Conservation (phyloP, 163 green algal genomes). For the Chlorella variabilis region DNA sequence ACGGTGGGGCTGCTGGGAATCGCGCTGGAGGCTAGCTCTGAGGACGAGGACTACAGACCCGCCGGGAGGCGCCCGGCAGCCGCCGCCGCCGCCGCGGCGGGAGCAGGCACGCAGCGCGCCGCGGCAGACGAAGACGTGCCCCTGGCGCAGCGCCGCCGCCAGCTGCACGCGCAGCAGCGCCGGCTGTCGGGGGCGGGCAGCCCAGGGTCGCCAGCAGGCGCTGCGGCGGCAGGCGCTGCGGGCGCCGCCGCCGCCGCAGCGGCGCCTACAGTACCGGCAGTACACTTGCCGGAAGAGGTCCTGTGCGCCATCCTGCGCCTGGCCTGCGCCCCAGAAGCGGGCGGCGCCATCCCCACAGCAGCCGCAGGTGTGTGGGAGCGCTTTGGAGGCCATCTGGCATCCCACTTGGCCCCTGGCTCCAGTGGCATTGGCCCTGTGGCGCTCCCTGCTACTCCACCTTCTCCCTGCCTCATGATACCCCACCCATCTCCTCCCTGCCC, state of each 20-base stretch:
- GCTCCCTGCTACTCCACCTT: not conserved
- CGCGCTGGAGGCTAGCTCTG: not conserved
- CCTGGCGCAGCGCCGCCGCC: constrained; percentile 25
- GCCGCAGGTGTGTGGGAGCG: constrained; percentile 19
- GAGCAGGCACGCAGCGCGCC: not conserved
- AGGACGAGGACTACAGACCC: constrained; percentile 38
- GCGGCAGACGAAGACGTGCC: constrained; percentile 22
- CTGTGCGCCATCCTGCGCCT: constrained; percentile 17
- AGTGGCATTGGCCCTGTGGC: no score
- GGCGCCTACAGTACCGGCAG: no score
- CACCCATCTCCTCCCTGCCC: not conserved
- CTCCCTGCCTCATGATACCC: not conserved
- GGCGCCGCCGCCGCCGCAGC: not conserved
- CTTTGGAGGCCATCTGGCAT: no score
- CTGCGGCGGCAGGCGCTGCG: not conserved
- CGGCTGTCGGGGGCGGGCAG: not conserved
- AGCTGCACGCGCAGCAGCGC: constrained; percentile 1
- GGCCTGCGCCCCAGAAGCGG: not conserved
- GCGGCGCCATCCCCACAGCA: constrained; percentile 23
- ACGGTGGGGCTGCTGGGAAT: constrained; percentile 19
- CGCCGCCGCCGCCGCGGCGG: not conserved
- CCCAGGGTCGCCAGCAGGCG: not conserved
- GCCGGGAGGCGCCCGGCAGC: not conserved
- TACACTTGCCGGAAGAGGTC: constrained; percentile 31
- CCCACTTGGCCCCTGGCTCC: no score